Evolutionary conservation across 805 yeast genomes (phyloP).

Genomic region (Zygotorulaspora chibaensis): DNA sequence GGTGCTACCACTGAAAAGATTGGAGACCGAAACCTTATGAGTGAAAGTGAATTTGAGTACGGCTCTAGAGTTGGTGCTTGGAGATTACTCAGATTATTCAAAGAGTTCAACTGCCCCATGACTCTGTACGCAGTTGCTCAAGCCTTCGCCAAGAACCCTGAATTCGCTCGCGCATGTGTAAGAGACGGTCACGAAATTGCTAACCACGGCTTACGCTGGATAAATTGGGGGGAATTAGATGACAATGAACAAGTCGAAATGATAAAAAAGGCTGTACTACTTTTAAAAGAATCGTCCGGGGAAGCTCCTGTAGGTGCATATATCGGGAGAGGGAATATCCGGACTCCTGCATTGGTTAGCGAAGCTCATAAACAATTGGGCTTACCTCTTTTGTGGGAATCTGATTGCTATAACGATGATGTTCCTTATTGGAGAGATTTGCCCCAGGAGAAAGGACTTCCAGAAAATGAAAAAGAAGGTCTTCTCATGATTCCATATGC

Average conservation of each 20-base stretch:
- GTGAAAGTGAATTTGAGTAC: constrained; percentile 1
- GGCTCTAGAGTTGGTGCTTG: constrained; percentile 2
- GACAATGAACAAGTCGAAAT: not conserved
- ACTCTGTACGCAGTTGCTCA: constrained; percentile 1
- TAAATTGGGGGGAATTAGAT: not conserved
- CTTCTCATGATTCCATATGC: not conserved
- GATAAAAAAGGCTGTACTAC: not conserved
- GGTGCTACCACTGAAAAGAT: not conserved
- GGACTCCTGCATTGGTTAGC: not conserved
- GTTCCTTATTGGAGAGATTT: constrained; percentile 1
- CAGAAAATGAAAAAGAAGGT: not conserved
- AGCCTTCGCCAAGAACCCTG: not conserved
- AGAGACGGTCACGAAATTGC: constrained; percentile 2
- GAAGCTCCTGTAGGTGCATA: constrained; percentile 1
- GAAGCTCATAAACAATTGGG: constrained; percentile 1
- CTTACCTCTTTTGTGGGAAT: constrained; percentile 1
- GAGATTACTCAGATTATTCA: not conserved
- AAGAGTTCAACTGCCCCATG: constrained; percentile 1
- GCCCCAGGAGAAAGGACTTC: not conserved
- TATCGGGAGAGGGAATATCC: constrained; percentile 1
- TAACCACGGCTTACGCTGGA: constrained; percentile 1
- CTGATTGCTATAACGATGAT: constrained; percentile 2
- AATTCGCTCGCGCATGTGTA: not conserved
- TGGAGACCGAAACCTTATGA: not conserved
- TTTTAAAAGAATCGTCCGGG: not conserved